A percentile compares a stretch with the other conserved stretches of the same genome.
Evolutionary conservation across 345 rosid species (phyloP).

Genomic region (Garcia nutans): DNA sequence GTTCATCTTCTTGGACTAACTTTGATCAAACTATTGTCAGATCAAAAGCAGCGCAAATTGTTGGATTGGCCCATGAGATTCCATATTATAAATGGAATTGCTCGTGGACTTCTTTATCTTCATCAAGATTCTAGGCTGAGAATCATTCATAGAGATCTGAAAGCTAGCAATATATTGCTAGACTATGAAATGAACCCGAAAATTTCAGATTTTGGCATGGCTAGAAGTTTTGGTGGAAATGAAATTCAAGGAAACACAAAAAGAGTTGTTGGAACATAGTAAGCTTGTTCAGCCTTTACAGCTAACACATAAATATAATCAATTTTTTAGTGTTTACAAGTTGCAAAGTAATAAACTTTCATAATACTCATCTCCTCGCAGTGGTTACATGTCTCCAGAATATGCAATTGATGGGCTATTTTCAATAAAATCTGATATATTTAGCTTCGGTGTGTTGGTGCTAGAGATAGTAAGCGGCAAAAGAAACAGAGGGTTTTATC

Average conservation of each 20-base stretch:
- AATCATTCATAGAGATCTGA: conserved; percentile 36
- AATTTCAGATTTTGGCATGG: conserved; percentile 43
- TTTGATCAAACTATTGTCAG: conserved; percentile 8
- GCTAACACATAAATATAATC: neutral
- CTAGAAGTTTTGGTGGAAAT: conserved; percentile 37
- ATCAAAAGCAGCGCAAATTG: conserved; percentile 19
- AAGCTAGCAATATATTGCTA: conserved; percentile 36
- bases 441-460: conserved; percentile 33
- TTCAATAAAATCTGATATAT: conserved; percentile 34
- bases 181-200: conserved; percentile 41
- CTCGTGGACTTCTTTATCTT: conserved; percentile 44
- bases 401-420: conserved; percentile 36
- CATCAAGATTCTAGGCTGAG: conserved; percentile 46
- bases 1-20: neutral
- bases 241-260: conserved; percentile 36
- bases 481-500: conserved; percentile 28
- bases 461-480: conserved; percentile 31
- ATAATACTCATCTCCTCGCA: neutral
- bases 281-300: conserved; percentile 10
- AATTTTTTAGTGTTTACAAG: neutral
- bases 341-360: neutral
- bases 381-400: conserved; percentile 45
- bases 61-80: conserved; percentile 35
- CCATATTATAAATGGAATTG: conserved; percentile 39
- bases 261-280: conserved; percentile 52